Conservation (phyloP, 192 early-diverging fungal genomes). For the Gonapodya sp. region DNA sequence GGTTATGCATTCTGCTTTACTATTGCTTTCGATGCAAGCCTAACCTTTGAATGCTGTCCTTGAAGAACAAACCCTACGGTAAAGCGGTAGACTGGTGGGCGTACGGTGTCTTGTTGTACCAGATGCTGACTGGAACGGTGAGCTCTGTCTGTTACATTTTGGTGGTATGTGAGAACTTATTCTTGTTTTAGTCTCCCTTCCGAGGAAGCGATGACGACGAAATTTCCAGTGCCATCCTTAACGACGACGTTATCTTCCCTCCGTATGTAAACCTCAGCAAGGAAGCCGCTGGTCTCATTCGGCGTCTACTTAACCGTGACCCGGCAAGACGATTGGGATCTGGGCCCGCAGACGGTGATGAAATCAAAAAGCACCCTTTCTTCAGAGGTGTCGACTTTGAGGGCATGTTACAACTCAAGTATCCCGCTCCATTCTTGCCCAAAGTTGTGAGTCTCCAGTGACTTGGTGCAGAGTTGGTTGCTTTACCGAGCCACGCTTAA, state of each 20-base stretch:
- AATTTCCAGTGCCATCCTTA: constrained; percentile 95
- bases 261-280: constrained; percentile 69
- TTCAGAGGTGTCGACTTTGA: constrained; percentile 95
- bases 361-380: constrained; percentile 90
- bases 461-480: neutral
- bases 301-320: constrained; percentile 82
- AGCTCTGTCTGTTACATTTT: constrained; percentile 11
- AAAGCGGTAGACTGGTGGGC: constrained; percentile 99
- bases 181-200: constrained; percentile 88
- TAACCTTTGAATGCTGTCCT: neutral
- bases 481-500: constrained; percentile 17
- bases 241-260: constrained; percentile 91
- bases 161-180: constrained; percentile 39
- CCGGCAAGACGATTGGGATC: constrained; percentile 76
- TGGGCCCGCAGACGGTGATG: constrained; percentile 74
- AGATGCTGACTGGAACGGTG: constrained; percentile 76
- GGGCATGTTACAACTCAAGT: constrained; percentile 77
- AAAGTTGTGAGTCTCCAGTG: constrained; percentile 53
- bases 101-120: constrained; percentile 81
- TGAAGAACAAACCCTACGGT: constrained; percentile 74
- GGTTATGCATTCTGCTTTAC: neutral
- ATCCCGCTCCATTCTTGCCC: constrained; percentile 85
- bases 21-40: neutral
- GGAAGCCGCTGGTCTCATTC: constrained; percentile 85
- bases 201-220: constrained; percentile 93